Percentiles rank a stretch among this genome's conserved stretches.
These are phyloP conservation scores for Eremothecium gossypii DNA, from an alignment of 1,139 yeast genomes.

Conservation along the genomic window DNA sequence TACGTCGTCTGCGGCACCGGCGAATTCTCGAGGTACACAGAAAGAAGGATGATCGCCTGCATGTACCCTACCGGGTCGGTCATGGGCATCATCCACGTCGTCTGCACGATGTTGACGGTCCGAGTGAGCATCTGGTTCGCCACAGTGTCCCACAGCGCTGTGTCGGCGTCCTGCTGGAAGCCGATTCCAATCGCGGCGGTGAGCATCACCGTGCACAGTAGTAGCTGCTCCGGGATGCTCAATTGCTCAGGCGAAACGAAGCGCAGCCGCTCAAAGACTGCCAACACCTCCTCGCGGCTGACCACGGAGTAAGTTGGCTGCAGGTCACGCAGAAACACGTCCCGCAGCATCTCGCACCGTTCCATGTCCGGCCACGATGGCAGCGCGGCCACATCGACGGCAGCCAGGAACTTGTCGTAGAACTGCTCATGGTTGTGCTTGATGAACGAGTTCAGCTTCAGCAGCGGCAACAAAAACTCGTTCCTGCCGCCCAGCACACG, in stretches of 20 bases:
- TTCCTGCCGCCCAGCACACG: slow-evolving; percentile 1
- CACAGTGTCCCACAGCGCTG: slow-evolving; percentile 4
- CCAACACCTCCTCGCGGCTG: neutral
- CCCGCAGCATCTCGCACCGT: slow-evolving; percentile 4
- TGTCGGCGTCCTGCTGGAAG: neutral
- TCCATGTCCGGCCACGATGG: slow-evolving; percentile 5
- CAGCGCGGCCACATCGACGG: slow-evolving; percentile 2
- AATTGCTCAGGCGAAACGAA: neutral
- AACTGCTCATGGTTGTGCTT: neutral
- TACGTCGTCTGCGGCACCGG: slow-evolving; percentile 7
- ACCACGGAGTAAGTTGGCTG: neutral
- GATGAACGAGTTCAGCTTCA: slow-evolving; percentile 2
- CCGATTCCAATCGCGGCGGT: neutral
- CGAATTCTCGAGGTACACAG: slow-evolving; percentile 7
- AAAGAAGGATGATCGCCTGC: slow-evolving; percentile 6
- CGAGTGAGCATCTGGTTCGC: slow-evolving; percentile 5
- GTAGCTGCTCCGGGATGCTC: slow-evolving; percentile 1
- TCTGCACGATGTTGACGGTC: slow-evolving; percentile 6
- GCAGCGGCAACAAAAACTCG: slow-evolving; percentile 3
- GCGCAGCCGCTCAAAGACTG: neutral
- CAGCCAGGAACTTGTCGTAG: slow-evolving; percentile 2
- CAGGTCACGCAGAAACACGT: slow-evolving; percentile 4
- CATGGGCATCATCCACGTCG: slow-evolving; percentile 4
- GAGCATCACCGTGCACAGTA: neutral
- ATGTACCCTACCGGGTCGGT: slow-evolving; percentile 6